A percentile compares a stretch with the other conserved stretches of the same genome.
phyloP scores from a whole-genome alignment of 306 rosid species.

The Clitoria ternatea region DNA sequence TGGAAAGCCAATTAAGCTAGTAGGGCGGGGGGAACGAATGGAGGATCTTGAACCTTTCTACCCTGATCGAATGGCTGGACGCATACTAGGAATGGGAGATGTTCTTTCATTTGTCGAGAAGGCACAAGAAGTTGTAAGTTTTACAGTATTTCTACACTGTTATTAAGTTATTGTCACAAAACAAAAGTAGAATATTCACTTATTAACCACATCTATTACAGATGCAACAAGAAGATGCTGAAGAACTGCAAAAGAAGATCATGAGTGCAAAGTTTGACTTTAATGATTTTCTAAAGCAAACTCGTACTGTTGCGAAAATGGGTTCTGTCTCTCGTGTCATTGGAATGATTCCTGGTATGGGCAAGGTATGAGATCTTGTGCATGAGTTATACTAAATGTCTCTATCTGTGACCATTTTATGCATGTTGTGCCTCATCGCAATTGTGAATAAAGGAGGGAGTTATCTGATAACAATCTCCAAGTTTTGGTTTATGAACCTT shows the following conservation, averaged over 20 bases:
- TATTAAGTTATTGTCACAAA: background rate
- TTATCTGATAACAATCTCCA: background rate
- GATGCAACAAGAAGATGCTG: constrained; percentile 99
- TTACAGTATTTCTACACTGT: constrained; percentile 1
- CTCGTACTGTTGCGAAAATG: constrained; percentile 91
- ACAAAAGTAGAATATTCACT: background rate
- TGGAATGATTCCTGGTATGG: constrained; percentile 99
- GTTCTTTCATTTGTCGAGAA: constrained; percentile 97
- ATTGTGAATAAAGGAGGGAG: constrained; percentile 1
- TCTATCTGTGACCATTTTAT: background rate
- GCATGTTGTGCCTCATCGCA: background rate
- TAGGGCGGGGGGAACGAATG: constrained; percentile 97
- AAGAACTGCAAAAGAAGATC: constrained; percentile 94
- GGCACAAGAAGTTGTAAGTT: constrained; percentile 96
- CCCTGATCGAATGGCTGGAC: constrained; percentile 99
- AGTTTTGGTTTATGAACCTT: constrained; percentile 21
- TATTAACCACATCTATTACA: constrained; percentile 29
- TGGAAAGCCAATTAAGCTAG: constrained; percentile 97
- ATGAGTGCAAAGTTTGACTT: constrained; percentile 97
- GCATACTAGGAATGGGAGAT: constrained; percentile 98
- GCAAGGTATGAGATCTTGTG: constrained; percentile 59
- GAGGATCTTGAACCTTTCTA: constrained; percentile 99
- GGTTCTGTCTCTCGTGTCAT: constrained; percentile 97
- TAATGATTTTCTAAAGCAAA: constrained; percentile 96
- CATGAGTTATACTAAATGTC: background rate